phyloP scores from a whole-genome alignment of 352 stramenopile species.

The Elongisporangium undulatum region DNA sequence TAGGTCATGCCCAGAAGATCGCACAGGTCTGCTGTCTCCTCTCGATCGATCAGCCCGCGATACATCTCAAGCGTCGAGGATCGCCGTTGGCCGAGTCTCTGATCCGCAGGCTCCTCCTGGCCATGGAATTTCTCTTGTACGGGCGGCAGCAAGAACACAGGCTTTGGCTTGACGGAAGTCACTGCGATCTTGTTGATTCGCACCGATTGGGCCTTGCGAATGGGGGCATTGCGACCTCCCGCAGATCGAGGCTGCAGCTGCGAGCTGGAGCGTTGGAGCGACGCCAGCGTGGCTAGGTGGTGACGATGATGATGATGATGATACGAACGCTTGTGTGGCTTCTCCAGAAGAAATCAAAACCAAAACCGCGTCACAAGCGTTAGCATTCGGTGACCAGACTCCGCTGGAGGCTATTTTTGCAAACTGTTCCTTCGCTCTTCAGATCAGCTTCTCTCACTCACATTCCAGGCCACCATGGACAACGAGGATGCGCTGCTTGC shows the following conservation, averaged over 20 bases:
- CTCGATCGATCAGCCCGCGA: constrained; percentile 15
- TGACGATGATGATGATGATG: too few relatives aligned
- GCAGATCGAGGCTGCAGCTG: neutral
- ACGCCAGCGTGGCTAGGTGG: neutral
- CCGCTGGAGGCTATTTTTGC: neutral
- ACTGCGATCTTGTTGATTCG: neutral
- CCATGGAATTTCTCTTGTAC: neutral
- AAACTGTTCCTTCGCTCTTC: neutral
- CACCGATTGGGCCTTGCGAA: neutral
- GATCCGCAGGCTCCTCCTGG: neutral
- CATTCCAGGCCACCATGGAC: neutral
- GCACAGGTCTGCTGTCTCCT: constrained; percentile 24
- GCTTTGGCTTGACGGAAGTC: neutral
- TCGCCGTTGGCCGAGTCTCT: neutral
- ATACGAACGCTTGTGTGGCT: neutral
- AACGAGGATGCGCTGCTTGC: neutral
- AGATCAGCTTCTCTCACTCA: too few relatives aligned
- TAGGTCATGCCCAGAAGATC: constrained; percentile 25
- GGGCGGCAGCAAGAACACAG: neutral
- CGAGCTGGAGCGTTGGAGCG: neutral
- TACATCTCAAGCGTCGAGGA: constrained; percentile 1
- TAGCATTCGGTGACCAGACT: neutral
- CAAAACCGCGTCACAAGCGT: neutral
- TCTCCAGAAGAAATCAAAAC: neutral
- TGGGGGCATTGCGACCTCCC: neutral